Conservation (phyloP, 2,329 filamentous ascomycete genomes). For the Fusarium clavum region DNA sequence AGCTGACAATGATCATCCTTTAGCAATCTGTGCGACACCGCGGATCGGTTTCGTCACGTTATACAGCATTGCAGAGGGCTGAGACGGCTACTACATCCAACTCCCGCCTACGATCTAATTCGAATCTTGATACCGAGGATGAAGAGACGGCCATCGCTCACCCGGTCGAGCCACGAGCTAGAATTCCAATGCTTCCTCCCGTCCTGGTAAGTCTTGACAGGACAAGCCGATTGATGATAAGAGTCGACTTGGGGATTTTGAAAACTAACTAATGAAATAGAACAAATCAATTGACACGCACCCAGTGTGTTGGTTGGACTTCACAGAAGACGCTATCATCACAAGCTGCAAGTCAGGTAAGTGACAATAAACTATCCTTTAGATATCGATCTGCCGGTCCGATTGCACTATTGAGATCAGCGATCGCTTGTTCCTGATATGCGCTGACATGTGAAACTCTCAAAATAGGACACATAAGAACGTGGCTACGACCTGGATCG, state of each 20-base stretch:
- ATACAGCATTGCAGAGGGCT: conserved; percentile 62
- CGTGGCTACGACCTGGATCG: conserved; percentile 73
- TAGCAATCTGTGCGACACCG: conserved; percentile 55
- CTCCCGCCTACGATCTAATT: conserved; percentile 75
- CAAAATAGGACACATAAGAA: conserved; percentile 75
- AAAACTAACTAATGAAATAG: conserved; percentile 53
- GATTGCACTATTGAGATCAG: conserved; percentile 12
- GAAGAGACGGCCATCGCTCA: conserved; percentile 76
- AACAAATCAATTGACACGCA: conserved; percentile 88
- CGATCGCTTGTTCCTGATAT: conserved; percentile 9
- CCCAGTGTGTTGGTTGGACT: conserved; percentile 90
- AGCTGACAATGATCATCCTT: conserved; percentile 26
- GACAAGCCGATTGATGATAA: neutral
- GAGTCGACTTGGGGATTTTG: conserved; percentile 3
- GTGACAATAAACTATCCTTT: conserved; percentile 49
- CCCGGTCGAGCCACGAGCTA: conserved; percentile 84
- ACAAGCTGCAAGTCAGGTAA: conserved; percentile 91
- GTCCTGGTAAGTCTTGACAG: conserved; percentile 74
- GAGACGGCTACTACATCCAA: conserved; percentile 72
- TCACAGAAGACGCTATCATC: conserved; percentile 92
- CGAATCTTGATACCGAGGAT: conserved; percentile 67
- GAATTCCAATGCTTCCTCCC: conserved; percentile 87
- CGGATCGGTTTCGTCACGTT: conserved; percentile 65
- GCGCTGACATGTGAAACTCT: conserved; percentile 36
- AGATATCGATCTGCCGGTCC: conserved; percentile 15